Conservation (phyloP, 1,284 basidiomycete genomes). For the Salmacisia buchloeana region DNA sequence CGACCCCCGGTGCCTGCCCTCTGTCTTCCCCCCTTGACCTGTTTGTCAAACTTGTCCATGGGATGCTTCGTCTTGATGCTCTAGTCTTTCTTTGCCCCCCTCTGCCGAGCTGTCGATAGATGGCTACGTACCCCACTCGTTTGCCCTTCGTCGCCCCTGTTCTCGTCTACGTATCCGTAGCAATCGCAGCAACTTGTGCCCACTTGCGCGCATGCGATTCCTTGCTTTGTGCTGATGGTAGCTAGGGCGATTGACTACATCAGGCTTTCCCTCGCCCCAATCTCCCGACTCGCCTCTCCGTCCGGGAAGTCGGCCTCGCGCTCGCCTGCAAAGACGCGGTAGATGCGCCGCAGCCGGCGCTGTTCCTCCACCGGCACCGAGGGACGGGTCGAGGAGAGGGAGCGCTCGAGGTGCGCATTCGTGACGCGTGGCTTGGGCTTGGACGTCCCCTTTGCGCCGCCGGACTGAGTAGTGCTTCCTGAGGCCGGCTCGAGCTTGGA, state of each 20-base stretch:
- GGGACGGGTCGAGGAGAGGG: slow-evolving; percentile 39
- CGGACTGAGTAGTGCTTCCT: background rate
- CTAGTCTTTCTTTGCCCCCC: background rate
- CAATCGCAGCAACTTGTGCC: too few species aligned
- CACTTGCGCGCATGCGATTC: background rate
- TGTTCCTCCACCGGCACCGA: slow-evolving; percentile 43
- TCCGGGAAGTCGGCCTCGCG: slow-evolving; percentile 40
- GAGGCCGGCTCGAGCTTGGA: background rate
- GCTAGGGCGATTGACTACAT: slow-evolving; percentile 23
- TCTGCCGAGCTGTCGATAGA: too few species aligned
- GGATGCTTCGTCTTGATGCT: background rate
- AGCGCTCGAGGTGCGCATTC: slow-evolving; percentile 30
- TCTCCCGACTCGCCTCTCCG: slow-evolving; percentile 34
- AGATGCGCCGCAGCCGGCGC: slow-evolving; percentile 32
- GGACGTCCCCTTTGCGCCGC: background rate
- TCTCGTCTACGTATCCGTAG: too few species aligned
- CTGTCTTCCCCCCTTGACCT: too few species aligned
- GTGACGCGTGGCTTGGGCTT: slow-evolving; percentile 25
- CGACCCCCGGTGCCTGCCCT: too few species aligned
- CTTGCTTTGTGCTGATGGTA: background rate
- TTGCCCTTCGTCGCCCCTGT: too few species aligned
- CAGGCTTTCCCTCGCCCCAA: slow-evolving; percentile 41
- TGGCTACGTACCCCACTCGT: too few species aligned
- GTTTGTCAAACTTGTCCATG: background rate
- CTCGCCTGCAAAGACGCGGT: slow-evolving; percentile 42